These are phyloP conservation scores for Astrothelium subdiscretum DNA, from an alignment of 495 filamentous ascomycete genomes.

Conservation along the genomic window DNA sequence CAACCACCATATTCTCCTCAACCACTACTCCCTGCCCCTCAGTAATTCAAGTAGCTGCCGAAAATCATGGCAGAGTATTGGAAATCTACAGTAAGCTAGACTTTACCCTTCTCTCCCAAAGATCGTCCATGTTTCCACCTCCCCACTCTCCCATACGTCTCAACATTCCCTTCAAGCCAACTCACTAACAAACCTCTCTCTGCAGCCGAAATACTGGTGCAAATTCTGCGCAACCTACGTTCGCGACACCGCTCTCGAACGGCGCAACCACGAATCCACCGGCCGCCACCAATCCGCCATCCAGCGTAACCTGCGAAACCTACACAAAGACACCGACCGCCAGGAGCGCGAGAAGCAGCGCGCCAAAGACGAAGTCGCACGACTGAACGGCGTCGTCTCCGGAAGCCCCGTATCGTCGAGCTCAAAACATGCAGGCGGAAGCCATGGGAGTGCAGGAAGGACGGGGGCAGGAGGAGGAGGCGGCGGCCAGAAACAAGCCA, in stretches of 20 bases:
- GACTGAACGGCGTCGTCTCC: constrained; percentile 67
- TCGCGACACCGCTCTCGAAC: constrained; percentile 82
- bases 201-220: constrained; percentile 83
- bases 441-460: background rate
- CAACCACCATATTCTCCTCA: background rate
- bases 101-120: background rate
- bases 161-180: background rate
- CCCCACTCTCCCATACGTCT: background rate
- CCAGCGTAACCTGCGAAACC: constrained; percentile 79
- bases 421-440: constrained; percentile 3
- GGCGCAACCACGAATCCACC: constrained; percentile 81
- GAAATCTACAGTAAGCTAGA: constrained; percentile 71
- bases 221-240: constrained; percentile 91
- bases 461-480: constrained; percentile 10
- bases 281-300: constrained; percentile 76
- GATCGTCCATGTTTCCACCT: background rate
- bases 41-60: no score
- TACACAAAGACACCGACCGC: constrained; percentile 70
- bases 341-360: constrained; percentile 66
- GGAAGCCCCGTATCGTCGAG: constrained; percentile 15
- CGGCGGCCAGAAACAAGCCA: constrained; percentile 30
- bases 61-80: constrained; percentile 94
- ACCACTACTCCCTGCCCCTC: background rate
- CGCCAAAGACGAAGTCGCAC: constrained; percentile 75
- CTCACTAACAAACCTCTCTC: background rate